Conservation (phyloP, 2,329 filamentous ascomycete species). For the Ophiostoma ips region DNA sequence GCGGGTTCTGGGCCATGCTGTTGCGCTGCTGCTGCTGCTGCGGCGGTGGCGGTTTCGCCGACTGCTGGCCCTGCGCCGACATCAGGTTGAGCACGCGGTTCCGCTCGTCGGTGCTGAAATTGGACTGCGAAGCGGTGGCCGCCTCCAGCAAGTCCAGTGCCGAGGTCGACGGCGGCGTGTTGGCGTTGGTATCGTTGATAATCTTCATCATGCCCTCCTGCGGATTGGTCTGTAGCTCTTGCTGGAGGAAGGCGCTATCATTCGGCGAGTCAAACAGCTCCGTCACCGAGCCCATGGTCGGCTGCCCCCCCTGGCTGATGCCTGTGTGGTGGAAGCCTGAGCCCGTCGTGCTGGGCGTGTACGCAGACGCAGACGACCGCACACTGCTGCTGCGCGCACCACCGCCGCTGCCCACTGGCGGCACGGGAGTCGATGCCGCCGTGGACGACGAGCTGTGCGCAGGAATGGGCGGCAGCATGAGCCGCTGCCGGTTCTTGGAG, state of each 20-base stretch:
- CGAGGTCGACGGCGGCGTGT: slow-evolving; percentile 23
- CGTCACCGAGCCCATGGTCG: slow-evolving; percentile 39
- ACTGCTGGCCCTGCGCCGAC: slow-evolving; percentile 28
- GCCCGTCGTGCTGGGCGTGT: neutral
- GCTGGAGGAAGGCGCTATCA: slow-evolving; percentile 35
- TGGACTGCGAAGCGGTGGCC: slow-evolving; percentile 40
- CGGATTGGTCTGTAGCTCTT: slow-evolving; percentile 42
- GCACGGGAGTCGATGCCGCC: neutral
- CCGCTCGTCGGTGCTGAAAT: slow-evolving; percentile 42
- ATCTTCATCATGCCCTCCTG: slow-evolving; percentile 52
- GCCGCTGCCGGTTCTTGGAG: slow-evolving; percentile 37
- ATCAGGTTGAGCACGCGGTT: slow-evolving; percentile 46
- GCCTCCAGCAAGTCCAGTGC: slow-evolving; percentile 42
- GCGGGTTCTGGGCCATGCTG: slow-evolving; percentile 8
- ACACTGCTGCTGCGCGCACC: slow-evolving; percentile 1
- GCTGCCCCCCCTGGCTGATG: slow-evolving; percentile 3
- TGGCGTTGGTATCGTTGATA: slow-evolving; percentile 49
- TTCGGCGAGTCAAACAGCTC: slow-evolving; percentile 43
- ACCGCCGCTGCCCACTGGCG: neutral
- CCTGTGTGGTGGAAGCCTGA: neutral
- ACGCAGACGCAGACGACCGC: slow-evolving; percentile 1
- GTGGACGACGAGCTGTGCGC: slow-evolving; percentile 13
- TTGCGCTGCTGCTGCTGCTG: neutral
- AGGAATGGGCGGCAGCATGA: slow-evolving; percentile 39
- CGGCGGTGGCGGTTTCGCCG: neutral